Base-by-base conservation (phyloP, 768 basidiomycete genomes). In the Trametes cingulata region DNA sequence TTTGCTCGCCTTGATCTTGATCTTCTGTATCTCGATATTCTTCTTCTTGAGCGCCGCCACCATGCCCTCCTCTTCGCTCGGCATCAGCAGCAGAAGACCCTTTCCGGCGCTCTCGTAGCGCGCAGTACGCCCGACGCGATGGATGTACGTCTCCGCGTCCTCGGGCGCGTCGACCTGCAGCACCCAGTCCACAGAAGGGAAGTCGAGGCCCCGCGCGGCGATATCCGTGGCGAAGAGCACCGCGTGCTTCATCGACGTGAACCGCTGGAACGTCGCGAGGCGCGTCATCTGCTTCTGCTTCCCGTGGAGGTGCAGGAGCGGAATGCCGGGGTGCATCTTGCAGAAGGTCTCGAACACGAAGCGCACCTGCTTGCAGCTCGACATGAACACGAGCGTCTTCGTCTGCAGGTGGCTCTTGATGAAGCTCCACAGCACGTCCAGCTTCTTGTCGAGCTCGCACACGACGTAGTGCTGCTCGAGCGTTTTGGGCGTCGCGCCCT, bases 111-210 rank as follows among this genome's bases (percentile, higher is more conserved):
- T 89, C 70, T 95, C 88, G 69, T 98, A 98, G 49, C 96, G 79
- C 45, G 96, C 96, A 15, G 96, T 99, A 46, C 96, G 82, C 0
- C 96, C 96, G 2, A 99, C 95, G 29, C 96, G 87, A 72, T 99
- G 96, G 40, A 99, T 93, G 72, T 99, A 98, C 12, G 95, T 99
- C 48, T 97, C 95, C 6, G 90, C 93, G 68, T 99, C 96, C 75
- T 99, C 96, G 0, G 96, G 96, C 2, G 92, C 93, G 72, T 99
- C 96, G 13, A 95, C 77, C 71, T 99, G 96, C 27, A 99, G 71
- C 1, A 99, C 96, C 96, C 96, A 98, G 73, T 97, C 93, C 20
- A 99, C 88, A 0, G 91, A 83, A 4, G 97, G 96, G 75, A 99
- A 99, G 75, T 99, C 96, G 57, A 98, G 79, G 1, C 96, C 96